Base-by-base conservation (phyloP, 768 basidiomycete genomes). In the Amanita fuliginea region DNA sequence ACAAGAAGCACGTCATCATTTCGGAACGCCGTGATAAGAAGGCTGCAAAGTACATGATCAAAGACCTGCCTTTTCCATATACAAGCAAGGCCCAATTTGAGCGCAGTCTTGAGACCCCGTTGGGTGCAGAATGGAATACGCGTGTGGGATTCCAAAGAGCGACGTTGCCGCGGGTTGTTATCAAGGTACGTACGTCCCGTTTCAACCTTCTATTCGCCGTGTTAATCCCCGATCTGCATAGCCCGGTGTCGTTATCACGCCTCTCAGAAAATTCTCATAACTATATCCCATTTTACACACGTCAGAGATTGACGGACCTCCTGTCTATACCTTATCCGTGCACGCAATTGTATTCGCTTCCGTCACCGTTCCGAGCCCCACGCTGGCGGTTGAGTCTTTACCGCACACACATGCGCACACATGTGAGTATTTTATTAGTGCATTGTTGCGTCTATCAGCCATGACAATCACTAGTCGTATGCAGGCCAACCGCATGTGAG, bases 1-100 rank as follows among this genome's bases (percentile, higher is more conserved):
- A 74, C 53, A 90, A 90, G 60, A 75, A 81, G 9, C 84, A 96
- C 61, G 78, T 98, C 60, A 96, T 99, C 69, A 88, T 99, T 58
- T 92, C 90, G 1, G 95, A 99, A 66, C 90, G 86, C 66, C 81
- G 83, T 51, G 95, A 98, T 69, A 91, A 90, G 69, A 96, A 96
- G 63, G 93, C 89, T 0, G 69, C 80, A 13, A 88, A 91, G 66
- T 97, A 94, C 63, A 73, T 82, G 52, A 81, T 92, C 48, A 87
- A 86, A 64, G 94, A 98, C 62, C 65, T 99, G 40, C 96, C 96
- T 2, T 86, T 86, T 65, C 96, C 95, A 3, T 98, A 92, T 61
- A 97, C 95, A 7, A 88, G 85, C 64, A 82, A 82, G 51, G 89
- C 85, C 3, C 96, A 97, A 69, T 97, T 86, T 59, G 93, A 96